A percentile compares a stretch with the other conserved stretches of the same genome.
phyloP scores from a whole-genome alignment of 2,329 filamentous ascomycete genomes.

The Ophiocordyceps sinensis region DNA sequence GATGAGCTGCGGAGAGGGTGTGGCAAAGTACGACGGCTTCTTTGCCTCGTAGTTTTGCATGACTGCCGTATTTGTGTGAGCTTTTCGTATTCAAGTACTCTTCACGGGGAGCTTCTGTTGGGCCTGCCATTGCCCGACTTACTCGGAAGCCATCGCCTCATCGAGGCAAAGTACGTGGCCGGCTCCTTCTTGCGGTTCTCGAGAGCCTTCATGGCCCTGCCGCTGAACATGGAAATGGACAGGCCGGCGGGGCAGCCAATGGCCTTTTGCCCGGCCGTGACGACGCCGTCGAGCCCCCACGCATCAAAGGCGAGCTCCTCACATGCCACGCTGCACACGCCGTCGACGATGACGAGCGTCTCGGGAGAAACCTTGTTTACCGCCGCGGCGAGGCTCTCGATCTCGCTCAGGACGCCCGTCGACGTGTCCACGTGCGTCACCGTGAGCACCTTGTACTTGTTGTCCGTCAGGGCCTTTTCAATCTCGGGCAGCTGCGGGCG shows the following conservation, averaged over 20 bases:
- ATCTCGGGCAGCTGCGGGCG: constrained; percentile 77
- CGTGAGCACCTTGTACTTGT: constrained; percentile 87
- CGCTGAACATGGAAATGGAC: constrained; percentile 88
- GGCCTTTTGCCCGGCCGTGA: constrained; percentile 93
- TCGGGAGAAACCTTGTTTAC: constrained; percentile 80
- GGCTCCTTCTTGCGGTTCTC: constrained; percentile 70
- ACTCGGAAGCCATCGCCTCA: constrained; percentile 96
- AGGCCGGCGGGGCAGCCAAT: constrained; percentile 91
- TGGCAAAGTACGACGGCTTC: constrained; percentile 97
- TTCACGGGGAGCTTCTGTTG: no score
- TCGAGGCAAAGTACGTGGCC: constrained; percentile 82
- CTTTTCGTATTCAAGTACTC: no score
- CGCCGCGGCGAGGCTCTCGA: constrained; percentile 69
- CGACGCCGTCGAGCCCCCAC: constrained; percentile 82
- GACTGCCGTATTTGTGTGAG: constrained; percentile 31
- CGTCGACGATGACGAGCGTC: constrained; percentile 84
- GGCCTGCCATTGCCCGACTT: constrained; percentile 15
- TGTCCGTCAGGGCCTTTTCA: constrained; percentile 75
- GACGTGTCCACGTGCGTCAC: constrained; percentile 97
- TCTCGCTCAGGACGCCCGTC: constrained; percentile 85
- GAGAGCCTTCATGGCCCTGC: constrained; percentile 68
- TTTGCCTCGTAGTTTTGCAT: constrained; percentile 99
- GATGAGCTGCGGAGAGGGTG: constrained; percentile 84
- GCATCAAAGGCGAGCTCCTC: constrained; percentile 95
- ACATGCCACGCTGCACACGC: constrained; percentile 90